Evolutionary conservation across 805 yeast species (phyloP), one percentile per base, ranked within the genome.

Genomic region (Pichia rugopelliculosa): DNA sequence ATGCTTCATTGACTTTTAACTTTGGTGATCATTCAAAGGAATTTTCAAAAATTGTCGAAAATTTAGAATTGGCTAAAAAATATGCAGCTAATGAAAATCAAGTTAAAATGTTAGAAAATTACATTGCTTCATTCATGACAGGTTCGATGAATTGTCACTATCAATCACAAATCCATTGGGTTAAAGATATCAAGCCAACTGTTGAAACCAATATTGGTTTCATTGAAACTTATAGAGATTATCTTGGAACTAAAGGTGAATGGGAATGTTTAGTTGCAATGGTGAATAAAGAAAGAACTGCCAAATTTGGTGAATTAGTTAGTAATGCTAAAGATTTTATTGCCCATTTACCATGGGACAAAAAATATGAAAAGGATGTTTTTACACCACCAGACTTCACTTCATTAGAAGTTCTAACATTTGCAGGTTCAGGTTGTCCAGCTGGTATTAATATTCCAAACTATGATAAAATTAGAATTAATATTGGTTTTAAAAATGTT

Each of bases 401-500:
- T 5, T 86, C 95, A 1, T 73, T 88, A 57, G 96, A 88, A 66
- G 96, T 88, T 3, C 71, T 88, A 59, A 84, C 96, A 1, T 87
- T 88, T 71, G 87, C 95, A 0, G 91, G 95, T 3, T 79, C 89
- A 34, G 96, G 96, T 41, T 80, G 86, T 45, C 96, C 96, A 15
- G 95, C 95, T 0, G 96, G 96, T 46, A 88, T 88, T 64, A 88
- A 88, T 61, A 85, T 88, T 53, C 96, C 96, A 51, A 88, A 88
- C 67, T 88, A 88, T 65, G 96, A 88, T 64, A 95, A 87, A 60
- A 89, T 87, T 47, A 75, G 96, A 59, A 73, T 87, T 60, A 85
- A 80, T 49, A 67, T 81, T 58, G 96, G 96, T 1, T 88, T 88
- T 71, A 88, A 88, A 62, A 88, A 88, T 58, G 96, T 88, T 27